Evolutionary conservation across 352 stramenopile genomes (phyloP).

Genomic region (Peronospora farinosa): DNA sequence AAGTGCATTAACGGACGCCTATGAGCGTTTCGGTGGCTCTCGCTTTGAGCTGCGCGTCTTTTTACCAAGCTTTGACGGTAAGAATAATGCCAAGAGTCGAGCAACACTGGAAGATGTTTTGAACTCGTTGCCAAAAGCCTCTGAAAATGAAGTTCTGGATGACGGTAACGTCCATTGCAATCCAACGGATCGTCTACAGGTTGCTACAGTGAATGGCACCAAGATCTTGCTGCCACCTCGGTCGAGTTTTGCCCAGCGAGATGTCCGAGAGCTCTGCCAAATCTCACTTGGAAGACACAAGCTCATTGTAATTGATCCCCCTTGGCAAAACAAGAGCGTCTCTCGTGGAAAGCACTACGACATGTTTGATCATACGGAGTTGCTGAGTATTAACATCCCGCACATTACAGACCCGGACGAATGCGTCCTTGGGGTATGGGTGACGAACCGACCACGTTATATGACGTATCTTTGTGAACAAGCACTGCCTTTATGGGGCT

Average conservation of each 20-base stretch:
- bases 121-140: conserved; percentile 4
- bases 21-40: conserved; percentile 14
- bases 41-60: conserved; percentile 25
- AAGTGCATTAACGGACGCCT: conserved; percentile 18
- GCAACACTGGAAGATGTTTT: conserved; percentile 4
- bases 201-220: conserved; percentile 9
- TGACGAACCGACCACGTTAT: conserved; percentile 64
- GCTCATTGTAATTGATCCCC: conserved; percentile 60
- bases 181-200: conserved; percentile 10
- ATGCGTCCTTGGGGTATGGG: conserved; percentile 65
- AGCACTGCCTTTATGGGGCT: conserved; percentile 53
- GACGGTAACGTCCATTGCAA: conserved; percentile 18
- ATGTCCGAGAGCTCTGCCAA: conserved; percentile 25
- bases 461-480: conserved; percentile 49
- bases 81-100: not conserved
- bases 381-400: conserved; percentile 41
- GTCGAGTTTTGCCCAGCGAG: conserved; percentile 21
- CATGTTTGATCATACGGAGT: conserved; percentile 53
- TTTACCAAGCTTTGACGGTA: conserved; percentile 9
- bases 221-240: conserved; percentile 21
- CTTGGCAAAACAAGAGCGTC: conserved; percentile 79
- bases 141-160: conserved; percentile 6
- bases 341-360: conserved; percentile 43
- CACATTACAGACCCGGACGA: conserved; percentile 27
- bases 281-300: conserved; percentile 19